phyloP scores from a whole-genome alignment of 768 basidiomycete genomes.

The Mycena pura region DNA sequence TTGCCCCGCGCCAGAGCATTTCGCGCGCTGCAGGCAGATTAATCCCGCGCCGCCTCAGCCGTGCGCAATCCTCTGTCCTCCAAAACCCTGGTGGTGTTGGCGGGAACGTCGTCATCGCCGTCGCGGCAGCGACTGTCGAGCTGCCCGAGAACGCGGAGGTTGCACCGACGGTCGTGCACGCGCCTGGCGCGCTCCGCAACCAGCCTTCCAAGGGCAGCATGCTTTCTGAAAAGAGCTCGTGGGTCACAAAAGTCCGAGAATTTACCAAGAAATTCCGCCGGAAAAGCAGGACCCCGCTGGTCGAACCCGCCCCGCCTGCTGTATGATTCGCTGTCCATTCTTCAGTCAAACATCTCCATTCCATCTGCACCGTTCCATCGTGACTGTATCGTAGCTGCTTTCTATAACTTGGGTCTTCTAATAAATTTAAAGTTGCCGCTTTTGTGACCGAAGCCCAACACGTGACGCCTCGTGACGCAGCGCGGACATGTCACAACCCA shows the following conservation, averaged over 20 bases:
- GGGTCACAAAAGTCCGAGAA: constrained; percentile 46
- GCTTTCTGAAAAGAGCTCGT: constrained; percentile 25
- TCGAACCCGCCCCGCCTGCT: background rate
- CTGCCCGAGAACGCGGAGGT: constrained; percentile 35
- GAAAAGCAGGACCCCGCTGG: constrained; percentile 38
- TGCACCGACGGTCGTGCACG: constrained; percentile 38
- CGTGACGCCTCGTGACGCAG: no score
- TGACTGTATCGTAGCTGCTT: no score
- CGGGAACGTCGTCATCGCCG: constrained; percentile 52
- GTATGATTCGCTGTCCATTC: background rate
- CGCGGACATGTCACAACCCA: no score
- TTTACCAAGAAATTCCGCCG: constrained; percentile 52
- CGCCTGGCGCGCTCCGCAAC: constrained; percentile 39
- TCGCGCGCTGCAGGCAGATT: constrained; percentile 49
- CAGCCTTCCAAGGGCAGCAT: constrained; percentile 44
- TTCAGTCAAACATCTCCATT: background rate
- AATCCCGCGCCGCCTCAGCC: constrained; percentile 53
- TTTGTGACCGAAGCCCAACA: no score
- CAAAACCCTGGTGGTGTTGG: constrained; percentile 31
- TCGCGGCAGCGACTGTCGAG: constrained; percentile 53
- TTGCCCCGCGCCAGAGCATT: constrained; percentile 50
- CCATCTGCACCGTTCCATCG: background rate
- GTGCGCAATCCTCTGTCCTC: constrained; percentile 48
- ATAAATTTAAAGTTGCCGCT: no score
- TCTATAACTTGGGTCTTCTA: no score